These are phyloP conservation scores for Phytomonas sp. DNA, from an alignment of 208 protist species.

Conservation along the genomic window DNA sequence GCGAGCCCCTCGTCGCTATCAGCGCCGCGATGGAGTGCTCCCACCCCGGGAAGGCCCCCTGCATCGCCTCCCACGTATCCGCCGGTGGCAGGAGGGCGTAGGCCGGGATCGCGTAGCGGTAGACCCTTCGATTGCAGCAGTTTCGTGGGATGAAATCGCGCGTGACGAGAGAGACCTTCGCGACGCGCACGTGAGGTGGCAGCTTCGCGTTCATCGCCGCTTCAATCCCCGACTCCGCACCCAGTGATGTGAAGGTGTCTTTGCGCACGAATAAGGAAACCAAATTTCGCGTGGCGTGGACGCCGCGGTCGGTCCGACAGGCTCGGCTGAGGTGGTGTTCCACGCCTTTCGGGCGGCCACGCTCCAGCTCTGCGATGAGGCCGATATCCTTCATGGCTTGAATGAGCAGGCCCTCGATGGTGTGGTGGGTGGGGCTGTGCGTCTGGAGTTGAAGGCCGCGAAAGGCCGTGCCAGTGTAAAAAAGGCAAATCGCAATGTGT, in stretches of 20 bases:
- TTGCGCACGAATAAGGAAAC: conserved; percentile 54
- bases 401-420: conserved; percentile 72
- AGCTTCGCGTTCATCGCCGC: conserved; percentile 33
- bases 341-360: neutral
- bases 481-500: conserved; percentile 54
- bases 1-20: too few relatives aligned
- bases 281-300: conserved; percentile 77
- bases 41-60: conserved; percentile 25
- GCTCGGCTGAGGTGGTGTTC: conserved; percentile 54
- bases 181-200: conserved; percentile 37
- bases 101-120: conserved; percentile 70
- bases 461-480: conserved; percentile 59
- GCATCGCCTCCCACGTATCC: conserved; percentile 41
- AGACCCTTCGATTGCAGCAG: conserved; percentile 70
- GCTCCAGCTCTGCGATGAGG: conserved; percentile 31
- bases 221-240: conserved; percentile 19
- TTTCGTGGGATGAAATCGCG: conserved; percentile 67
- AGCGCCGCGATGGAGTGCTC: conserved; percentile 8
- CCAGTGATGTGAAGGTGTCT: conserved; percentile 20
- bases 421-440: conserved; percentile 66
- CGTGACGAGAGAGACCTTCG: conserved; percentile 36
- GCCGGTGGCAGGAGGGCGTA: conserved; percentile 65
- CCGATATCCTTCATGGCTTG: conserved; percentile 57
- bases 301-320: conserved; percentile 79
- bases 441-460: conserved; percentile 77